Evolutionary conservation across 305 asterid genomes (phyloP), one percentile per base, ranked within the genome.

Genomic region (Solanum hybrid): DNA sequence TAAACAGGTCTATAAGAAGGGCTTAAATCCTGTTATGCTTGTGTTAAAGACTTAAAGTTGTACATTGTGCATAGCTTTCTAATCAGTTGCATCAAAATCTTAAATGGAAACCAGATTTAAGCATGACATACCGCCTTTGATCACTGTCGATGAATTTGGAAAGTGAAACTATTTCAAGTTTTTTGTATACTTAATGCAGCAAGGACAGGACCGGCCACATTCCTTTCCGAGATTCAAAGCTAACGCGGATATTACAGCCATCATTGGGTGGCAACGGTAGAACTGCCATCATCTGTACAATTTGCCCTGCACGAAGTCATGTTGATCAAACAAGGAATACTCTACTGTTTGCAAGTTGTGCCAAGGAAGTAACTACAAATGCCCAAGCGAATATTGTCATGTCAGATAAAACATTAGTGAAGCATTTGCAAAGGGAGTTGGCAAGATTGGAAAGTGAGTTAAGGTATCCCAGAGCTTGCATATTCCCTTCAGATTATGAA

Each of bases 331-430:
- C 96, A 71, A 92, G 94, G 86, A 92, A 92, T 92, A 95, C 96
- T 81, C 95, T 95, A 88, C 86, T 89, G 36, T 95, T 93, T 87
- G 98, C 98, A 16, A 91, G 93, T 92, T 94, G 96, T 86, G 96
- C 96, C 28, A 95, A 92, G 89, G 93, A 94, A 86, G 94, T 94
- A 24, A 86, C 92, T 34, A 93, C 93, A n/a, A 92, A 83, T 73
- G 94, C 96, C 36, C 94, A 86, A 83, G 95, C 92, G 33, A 93
- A 93, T 28, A 89, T 93, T 6, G 91, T 93, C 87, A 92, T 93
- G 93, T 92, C 95, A 8, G 98, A 95, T 71, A 93, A 92, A 83
- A 90, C 93, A 40, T 67, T 95, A 89, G 94, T 95, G 79, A 93
- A 90, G 93, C 95, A 92, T 78, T 86, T 95, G 86, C 95, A 92